These are phyloP conservation scores for Agaricus blazei DNA, from an alignment of 768 basidiomycete genomes.

Conservation along the genomic window DNA sequence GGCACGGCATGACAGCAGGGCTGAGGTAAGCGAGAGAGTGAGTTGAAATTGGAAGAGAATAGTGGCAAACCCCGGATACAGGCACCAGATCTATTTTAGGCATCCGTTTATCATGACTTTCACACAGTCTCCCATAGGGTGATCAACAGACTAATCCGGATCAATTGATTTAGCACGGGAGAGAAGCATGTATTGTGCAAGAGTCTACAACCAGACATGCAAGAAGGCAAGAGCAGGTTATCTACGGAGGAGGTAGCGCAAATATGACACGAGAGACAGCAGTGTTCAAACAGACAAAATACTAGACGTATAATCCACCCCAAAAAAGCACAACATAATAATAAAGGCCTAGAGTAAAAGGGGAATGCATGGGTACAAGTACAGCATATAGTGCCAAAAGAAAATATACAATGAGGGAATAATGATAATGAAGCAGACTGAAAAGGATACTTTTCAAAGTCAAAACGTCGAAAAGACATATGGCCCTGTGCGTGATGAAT, in stretches of 20 bases:
- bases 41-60: too few species aligned
- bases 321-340: constrained; percentile 14
- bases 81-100: too few species aligned
- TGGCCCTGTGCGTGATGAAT: constrained; percentile 27
- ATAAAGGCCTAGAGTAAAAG: constrained; percentile 8
- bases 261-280: constrained; percentile 19
- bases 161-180: too few species aligned
- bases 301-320: constrained; percentile 24
- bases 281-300: constrained; percentile 31
- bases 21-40: too few species aligned
- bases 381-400: constrained; percentile 9
- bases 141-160: too few species aligned
- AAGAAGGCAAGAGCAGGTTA: constrained; percentile 17
- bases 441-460: constrained; percentile 15
- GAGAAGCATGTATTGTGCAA: constrained; percentile 1
- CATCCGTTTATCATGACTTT: too few species aligned
- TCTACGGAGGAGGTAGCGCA: constrained; percentile 20
- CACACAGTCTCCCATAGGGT: too few species aligned
- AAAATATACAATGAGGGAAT: constrained; percentile 13
- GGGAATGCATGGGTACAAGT: constrained; percentile 7
- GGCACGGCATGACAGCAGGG: too few species aligned
- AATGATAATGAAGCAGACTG: constrained; percentile 6
- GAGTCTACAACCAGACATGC: constrained; percentile 11
- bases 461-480: constrained; percentile 58
- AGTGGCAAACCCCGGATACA: too few species aligned